Base-by-base conservation (phyloP, 208 protist genomes). In the Trypanosoma rangeli region DNA sequence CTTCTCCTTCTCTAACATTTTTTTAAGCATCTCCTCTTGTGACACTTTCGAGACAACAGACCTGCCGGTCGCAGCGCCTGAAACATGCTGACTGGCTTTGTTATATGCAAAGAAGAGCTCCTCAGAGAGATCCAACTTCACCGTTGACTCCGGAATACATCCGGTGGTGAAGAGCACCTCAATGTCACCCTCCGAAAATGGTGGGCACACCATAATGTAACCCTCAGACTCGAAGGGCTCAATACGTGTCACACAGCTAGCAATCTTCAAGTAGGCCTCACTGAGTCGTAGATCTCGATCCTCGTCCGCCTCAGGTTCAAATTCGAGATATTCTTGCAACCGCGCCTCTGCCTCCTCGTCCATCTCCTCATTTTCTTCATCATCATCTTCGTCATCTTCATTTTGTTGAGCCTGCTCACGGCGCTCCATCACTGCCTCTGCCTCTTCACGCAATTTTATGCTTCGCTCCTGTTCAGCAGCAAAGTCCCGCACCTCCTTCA, bases 191-290 rank as follows among this genome's bases (percentile, higher is more conserved):
- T 90, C 87, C 16, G 87, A 86, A 68, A 93, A 89, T 18, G 87
- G 85, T 0, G 82, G 79, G 46, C 88, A 90, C 49, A 95, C 80
- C 85, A 97, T 91, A 58, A 90, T 77, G 76, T 97, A 97, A 49
- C 92, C 92, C 33, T 85, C 69, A 24, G 82, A 86, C 37, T 91
- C 85, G 52, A 97, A 97, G n/a, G 92, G 92, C 60, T 93, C 83
- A 63, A 95, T 82, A 48, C 86, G 89, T 18, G 87, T 93, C 46
- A 95, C 80, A 72, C 78, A 91, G 60, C 84, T 86, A 1, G 87
- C 85, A 22, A 97, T 84, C 62, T 85, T 84, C 53, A 93, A 68
- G 70, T 92, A 93, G n/a, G 92, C 74, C 80, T 95, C 85, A 57
- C 60, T 89, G 33, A 97, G 68, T 12, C 92, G 89, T 48, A 82